Evolutionary conservation across 371 early-diverging fungal species (phyloP).

Genomic region (Mortierella polycephala): DNA sequence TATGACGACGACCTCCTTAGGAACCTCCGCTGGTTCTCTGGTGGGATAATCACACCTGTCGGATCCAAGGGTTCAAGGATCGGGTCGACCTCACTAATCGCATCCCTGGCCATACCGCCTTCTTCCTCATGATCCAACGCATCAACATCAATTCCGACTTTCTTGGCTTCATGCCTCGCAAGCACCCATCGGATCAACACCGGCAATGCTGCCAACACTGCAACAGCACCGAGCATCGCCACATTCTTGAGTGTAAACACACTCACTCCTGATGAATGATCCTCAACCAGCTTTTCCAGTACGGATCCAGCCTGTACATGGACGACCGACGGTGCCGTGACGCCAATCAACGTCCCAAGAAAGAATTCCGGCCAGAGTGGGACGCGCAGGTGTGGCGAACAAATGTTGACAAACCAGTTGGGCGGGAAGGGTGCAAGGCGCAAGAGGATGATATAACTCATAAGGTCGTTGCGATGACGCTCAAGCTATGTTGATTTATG

Average conservation of each 20-base stretch:
- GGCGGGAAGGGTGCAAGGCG: constrained; percentile 69
- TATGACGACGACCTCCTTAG: constrained; percentile 13
- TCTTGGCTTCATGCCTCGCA: constrained; percentile 44
- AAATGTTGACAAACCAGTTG: constrained; percentile 73
- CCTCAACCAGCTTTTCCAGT: constrained; percentile 47
- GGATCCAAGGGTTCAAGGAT: constrained; percentile 49
- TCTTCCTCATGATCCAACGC: constrained; percentile 26
- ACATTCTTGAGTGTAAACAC: constrained; percentile 45
- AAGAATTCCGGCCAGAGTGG: constrained; percentile 67
- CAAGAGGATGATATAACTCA: constrained; percentile 72
- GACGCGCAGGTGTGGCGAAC: constrained; percentile 70
- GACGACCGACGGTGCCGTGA: constrained; percentile 70
- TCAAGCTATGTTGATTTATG: constrained; percentile 51
- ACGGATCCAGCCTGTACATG: constrained; percentile 70
- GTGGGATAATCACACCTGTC: constrained; percentile 44
- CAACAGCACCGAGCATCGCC: constrained; percentile 39
- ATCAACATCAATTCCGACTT: constrained; percentile 36
- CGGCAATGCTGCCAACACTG: constrained; percentile 35
- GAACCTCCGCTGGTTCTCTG: constrained; percentile 41
- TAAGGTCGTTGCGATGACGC: constrained; percentile 67
- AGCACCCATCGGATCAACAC: constrained; percentile 42
- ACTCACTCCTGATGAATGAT: constrained; percentile 46
- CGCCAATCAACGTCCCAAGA: constrained; percentile 57
- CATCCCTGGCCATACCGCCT: constrained; percentile 1
- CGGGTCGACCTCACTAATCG: constrained; percentile 20